phyloP scores from a whole-genome alignment of 192 early-diverging fungal genomes.

The Backusella parvicylindrica region DNA sequence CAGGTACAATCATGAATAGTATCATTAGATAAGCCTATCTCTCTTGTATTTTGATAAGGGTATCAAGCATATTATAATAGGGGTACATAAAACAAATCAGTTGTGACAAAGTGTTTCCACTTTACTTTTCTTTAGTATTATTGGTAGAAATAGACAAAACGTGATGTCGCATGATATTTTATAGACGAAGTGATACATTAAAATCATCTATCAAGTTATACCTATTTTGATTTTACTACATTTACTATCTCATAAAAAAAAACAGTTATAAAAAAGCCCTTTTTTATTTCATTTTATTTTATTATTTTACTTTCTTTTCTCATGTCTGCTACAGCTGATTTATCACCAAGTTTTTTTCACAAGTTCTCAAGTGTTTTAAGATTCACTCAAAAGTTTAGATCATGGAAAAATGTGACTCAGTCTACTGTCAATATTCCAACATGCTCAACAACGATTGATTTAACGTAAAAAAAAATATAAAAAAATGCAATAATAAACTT shows the following conservation, averaged over 20 bases:
- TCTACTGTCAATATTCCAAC: neutral
- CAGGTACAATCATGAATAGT: neutral
- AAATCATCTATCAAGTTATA: neutral
- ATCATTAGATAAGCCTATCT: conserved; percentile 14
- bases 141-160: neutral
- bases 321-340: neutral
- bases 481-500: neutral
- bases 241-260: neutral
- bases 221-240: neutral
- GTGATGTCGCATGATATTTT: neutral
- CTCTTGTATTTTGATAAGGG: neutral
- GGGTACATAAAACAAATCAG: neutral
- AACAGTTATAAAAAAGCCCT: neutral
- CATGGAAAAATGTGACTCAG: neutral
- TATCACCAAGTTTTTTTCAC: conserved; percentile 1
- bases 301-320: neutral
- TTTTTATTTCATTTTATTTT: neutral
- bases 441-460: neutral
- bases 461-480: neutral
- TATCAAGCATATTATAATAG: no score
- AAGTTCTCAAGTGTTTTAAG: neutral
- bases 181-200: neutral
- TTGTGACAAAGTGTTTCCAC: neutral
- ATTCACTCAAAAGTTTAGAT: neutral
- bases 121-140: neutral